A percentile compares a stretch with the other conserved stretches of the same genome.
phyloP scores from a whole-genome alignment of 768 basidiomycete species.

The Tulasnella sp. region DNA sequence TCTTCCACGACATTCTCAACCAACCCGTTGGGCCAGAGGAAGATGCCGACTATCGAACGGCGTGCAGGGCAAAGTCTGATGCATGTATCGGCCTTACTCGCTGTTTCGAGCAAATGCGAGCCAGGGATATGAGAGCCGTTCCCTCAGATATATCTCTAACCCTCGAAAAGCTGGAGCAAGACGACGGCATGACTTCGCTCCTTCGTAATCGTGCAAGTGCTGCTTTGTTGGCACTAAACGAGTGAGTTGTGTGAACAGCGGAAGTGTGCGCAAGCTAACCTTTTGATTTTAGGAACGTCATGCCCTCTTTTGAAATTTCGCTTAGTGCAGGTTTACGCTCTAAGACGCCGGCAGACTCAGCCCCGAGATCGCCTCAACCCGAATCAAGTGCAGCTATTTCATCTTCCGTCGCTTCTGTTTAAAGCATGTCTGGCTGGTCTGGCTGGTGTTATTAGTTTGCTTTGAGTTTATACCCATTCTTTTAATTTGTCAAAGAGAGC shows the following conservation, averaged over 20 bases:
- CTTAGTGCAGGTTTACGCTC: too few species aligned
- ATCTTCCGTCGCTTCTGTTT: too few species aligned
- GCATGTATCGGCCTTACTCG: background rate
- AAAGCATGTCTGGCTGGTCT: too few species aligned
- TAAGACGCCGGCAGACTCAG: too few species aligned
- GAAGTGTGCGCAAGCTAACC: too few species aligned
- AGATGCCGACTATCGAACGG: background rate
- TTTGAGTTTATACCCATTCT: too few species aligned
- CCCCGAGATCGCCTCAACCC: too few species aligned
- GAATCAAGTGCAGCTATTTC: too few species aligned
- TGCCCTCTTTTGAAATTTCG: too few species aligned
- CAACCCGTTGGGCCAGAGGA: background rate
- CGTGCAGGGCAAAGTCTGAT: background rate
- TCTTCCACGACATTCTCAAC: background rate
- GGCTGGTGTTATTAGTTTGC: too few species aligned
- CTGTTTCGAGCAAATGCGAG: slow-evolving; percentile 18
- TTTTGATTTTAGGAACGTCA: too few species aligned
- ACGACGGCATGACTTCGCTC: background rate
- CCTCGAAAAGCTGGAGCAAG: background rate
- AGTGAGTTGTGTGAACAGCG: background rate
- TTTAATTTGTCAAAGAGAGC: too few species aligned
- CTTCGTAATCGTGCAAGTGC: background rate
- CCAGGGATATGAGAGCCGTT: slow-evolving; percentile 1
- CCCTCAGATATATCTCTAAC: background rate
- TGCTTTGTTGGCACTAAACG: background rate